These are phyloP conservation scores for Sphenostylis stenocarpa DNA, from an alignment of 306 rosid genomes.

Conservation along the genomic window DNA sequence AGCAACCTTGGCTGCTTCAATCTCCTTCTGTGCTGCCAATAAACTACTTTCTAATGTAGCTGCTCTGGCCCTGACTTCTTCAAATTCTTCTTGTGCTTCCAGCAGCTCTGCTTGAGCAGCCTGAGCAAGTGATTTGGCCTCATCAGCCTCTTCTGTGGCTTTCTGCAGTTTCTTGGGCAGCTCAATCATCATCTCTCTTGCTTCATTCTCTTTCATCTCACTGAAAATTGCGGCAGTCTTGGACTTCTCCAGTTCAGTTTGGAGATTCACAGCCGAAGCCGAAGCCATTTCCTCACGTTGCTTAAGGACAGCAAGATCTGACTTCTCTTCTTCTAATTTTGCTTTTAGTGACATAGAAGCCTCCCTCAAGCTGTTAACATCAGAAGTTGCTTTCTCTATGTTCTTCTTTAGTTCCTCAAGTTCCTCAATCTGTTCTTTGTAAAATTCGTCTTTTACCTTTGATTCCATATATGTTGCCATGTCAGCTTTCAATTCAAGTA, in stretches of 20 bases:
- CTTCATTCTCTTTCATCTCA: conserved; percentile 70
- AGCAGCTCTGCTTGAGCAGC: conserved; percentile 54
- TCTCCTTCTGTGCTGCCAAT: conserved; percentile 67
- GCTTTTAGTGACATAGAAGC: conserved; percentile 64
- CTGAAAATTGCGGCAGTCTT: conserved; percentile 54
- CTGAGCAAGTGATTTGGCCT: conserved; percentile 66
- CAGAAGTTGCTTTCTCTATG: conserved; percentile 70
- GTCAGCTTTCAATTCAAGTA: conserved; percentile 73
- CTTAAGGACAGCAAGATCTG: conserved; percentile 46
- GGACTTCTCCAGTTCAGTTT: conserved; percentile 67
- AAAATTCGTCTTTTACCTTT: conserved; percentile 54
- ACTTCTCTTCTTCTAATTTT: conserved; percentile 73
- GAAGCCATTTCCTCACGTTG: conserved; percentile 79
- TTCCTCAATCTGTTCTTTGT: conserved; percentile 38
- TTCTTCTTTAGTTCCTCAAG: conserved; percentile 69
- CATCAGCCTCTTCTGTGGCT: conserved; percentile 69
- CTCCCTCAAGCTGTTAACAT: conserved; percentile 62
- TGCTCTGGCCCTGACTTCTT: conserved; percentile 73
- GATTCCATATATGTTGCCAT: conserved; percentile 76
- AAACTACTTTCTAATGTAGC: conserved; percentile 59
- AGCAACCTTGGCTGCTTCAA: conserved; percentile 76
- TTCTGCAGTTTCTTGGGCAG: conserved; percentile 70
- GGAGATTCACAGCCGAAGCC: conserved; percentile 53
- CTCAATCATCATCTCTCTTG: conserved; percentile 62
- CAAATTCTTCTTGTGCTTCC: conserved; percentile 69